Evolutionary conservation across 345 rosid species (phyloP), one percentile per base, ranked within the genome.

Genomic region (Lepidium africanum): DNA sequence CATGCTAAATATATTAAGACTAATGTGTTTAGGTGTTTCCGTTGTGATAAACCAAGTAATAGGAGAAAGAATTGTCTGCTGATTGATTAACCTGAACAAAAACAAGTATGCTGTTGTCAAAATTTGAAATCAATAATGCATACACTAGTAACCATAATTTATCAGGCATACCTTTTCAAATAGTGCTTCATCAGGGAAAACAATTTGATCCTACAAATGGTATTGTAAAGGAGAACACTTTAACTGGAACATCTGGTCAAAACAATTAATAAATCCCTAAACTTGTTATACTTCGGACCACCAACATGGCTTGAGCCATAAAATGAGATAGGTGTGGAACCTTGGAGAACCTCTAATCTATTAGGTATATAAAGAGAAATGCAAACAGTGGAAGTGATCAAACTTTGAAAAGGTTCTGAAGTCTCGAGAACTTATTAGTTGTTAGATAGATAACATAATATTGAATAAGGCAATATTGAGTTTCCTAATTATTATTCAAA

Each of bases 131-230:
- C 4, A 46, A 7, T 15, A 41, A 37, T 21, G 35, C 39, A 48
- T 47, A 65, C 25, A 70, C 32, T 42, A 21, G 56, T 13, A 63
- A 35, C 19, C 49, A 63, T 48, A 58, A 52, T n/a, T n/a, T 25
- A 4, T 55, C 15, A 8, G 15, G 38, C 35, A 48, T 82, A 93
- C 97, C 96, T 91, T 94, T 79, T 94, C 99, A 81, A 94, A 94
- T 53, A 81, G 81, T 40, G 96, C 99, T 79, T 94, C 99, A 55
- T 87, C 88, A 6, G 97, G 97, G 70, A 94, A 90, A 66, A 94
- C 78, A 67, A 93, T 90, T 56, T 87, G 99, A 82, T 93, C 96
- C 99, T 93, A 65, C 56, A 32, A 76, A 56, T 23, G 52, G 40
- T 65, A 45, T 48, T 5, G 81, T 93, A 75, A 93, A 90, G 96